phyloP scores from a whole-genome alignment of 495 filamentous ascomycete species.

The Aspergillus sparsus region DNA sequence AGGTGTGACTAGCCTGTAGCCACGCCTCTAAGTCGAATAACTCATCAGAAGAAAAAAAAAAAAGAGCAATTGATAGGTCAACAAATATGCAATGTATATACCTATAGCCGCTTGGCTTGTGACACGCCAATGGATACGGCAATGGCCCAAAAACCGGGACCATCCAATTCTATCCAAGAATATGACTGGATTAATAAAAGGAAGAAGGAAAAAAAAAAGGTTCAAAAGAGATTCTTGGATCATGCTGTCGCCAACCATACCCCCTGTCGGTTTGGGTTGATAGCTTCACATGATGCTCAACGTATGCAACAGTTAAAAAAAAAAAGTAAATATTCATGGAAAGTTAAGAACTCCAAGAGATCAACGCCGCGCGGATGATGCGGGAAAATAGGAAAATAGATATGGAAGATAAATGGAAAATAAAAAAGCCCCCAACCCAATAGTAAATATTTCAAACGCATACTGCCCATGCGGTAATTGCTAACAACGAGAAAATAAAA shows the following conservation, averaged over 20 bases:
- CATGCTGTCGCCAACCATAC: constrained; percentile 14
- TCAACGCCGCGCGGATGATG: constrained; percentile 28
- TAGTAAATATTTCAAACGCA: constrained; percentile 17
- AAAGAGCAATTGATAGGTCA: constrained; percentile 17
- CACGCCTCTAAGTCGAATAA: constrained; percentile 2
- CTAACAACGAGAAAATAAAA: constrained; percentile 17
- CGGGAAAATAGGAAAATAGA: constrained; percentile 13
- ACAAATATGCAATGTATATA: constrained; percentile 27
- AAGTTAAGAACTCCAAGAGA: constrained; percentile 17
- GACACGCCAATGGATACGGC: constrained; percentile 23
- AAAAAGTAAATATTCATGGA: constrained; percentile 5
- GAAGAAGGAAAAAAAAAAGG: constrained; percentile 5
- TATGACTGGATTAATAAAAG: neutral
- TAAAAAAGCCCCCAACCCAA: constrained; percentile 21
- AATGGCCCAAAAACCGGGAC: constrained; percentile 13
- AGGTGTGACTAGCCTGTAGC: constrained; percentile 13
- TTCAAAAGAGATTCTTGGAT: constrained; percentile 15
- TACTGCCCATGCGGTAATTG: constrained; percentile 18
- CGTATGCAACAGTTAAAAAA: constrained; percentile 12
- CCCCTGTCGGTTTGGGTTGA: constrained; percentile 3
- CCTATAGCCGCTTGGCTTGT: constrained; percentile 25
- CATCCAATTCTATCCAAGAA: constrained; percentile 21
- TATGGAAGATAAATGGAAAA: constrained; percentile 13
- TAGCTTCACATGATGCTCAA: constrained; percentile 3
- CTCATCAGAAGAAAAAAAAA: neutral